Conservation (phyloP, 192 early-diverging fungal species). For the Haplosporangium gracile region DNA sequence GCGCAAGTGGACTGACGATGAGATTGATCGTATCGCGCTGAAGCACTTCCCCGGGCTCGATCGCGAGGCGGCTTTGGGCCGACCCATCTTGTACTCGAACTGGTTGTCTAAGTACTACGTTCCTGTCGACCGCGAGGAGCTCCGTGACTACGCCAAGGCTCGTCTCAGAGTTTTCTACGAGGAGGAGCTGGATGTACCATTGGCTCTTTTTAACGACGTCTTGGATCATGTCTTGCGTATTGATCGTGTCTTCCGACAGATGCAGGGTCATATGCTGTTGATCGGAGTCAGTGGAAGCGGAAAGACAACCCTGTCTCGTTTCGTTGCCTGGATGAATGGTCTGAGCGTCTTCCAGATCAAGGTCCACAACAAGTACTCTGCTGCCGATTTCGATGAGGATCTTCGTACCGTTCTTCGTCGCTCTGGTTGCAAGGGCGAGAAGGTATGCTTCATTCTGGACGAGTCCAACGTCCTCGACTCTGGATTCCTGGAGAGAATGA, state of each 20-base stretch:
- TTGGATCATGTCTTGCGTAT: conserved; percentile 98
- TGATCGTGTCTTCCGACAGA: conserved; percentile 97
- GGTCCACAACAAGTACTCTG: conserved; percentile 97
- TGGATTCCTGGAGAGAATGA: conserved; percentile 99
- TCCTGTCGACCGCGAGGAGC: conserved; percentile 87
- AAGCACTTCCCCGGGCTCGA: conserved; percentile 92
- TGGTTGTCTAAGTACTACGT: conserved; percentile 97
- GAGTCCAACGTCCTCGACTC: conserved; percentile 98
- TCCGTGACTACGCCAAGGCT: conserved; percentile 93
- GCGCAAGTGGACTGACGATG: conserved; percentile 91
- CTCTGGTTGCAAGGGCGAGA: conserved; percentile 97
- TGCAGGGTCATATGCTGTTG: conserved; percentile 97
- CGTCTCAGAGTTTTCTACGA: conserved; percentile 99
- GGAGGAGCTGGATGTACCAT: conserved; percentile 97
- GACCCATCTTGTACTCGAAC: conserved; percentile 98
- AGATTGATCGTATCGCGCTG: conserved; percentile 85
- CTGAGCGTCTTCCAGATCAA: conserved; percentile 96
- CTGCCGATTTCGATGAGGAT: conserved; percentile 99
- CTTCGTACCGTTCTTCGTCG: conserved; percentile 89
- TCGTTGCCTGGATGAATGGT: conserved; percentile 99
- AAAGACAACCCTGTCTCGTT: conserved; percentile 98
- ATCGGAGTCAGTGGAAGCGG: conserved; percentile 98
- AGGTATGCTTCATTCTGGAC: conserved; percentile 98
- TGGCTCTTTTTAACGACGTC: conserved; percentile 95
- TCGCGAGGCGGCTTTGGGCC: conserved; percentile 73